Evolutionary conservation across 1,284 basidiomycete species (phyloP).

Genomic region (Austroboletus niveus): DNA sequence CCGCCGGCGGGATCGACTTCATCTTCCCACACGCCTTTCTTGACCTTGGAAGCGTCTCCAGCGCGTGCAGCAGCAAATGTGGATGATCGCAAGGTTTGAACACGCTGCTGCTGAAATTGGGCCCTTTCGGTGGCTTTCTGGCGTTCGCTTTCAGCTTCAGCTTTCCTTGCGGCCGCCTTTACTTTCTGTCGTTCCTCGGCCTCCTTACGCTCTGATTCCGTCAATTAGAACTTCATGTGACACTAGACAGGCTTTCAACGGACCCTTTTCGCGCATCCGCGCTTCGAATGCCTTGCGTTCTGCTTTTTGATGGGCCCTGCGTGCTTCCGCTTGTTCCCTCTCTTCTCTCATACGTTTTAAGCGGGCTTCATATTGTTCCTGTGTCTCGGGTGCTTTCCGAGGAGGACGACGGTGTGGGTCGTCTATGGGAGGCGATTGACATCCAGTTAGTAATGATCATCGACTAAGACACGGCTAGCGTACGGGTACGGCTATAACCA

Average conservation of each 20-base stretch:
- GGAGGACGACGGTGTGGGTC: slow-evolving; percentile 17
- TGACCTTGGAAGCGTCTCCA: slow-evolving; percentile 51
- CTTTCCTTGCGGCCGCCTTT: slow-evolving; percentile 55
- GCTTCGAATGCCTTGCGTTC: slow-evolving; percentile 49
- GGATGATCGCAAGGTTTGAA: slow-evolving; percentile 55
- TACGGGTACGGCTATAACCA: slow-evolving; percentile 24
- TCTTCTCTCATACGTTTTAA: slow-evolving; percentile 50
- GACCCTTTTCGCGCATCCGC: slow-evolving; percentile 32
- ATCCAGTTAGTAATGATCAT: slow-evolving; percentile 10
- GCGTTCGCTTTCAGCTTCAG: slow-evolving; percentile 47
- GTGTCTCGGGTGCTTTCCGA: slow-evolving; percentile 38
- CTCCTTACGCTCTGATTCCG: slow-evolving; percentile 40
- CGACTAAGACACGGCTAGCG: slow-evolving; percentile 10
- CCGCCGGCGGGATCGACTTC: slow-evolving; percentile 67
- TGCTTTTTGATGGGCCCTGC: slow-evolving; percentile 45
- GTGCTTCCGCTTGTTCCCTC: slow-evolving; percentile 49
- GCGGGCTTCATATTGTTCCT: slow-evolving; percentile 50
- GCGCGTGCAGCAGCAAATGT: slow-evolving; percentile 62
- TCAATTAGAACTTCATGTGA: slow-evolving; percentile 16
- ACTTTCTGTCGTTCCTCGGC: slow-evolving; percentile 57
- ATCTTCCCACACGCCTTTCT: slow-evolving; percentile 65
- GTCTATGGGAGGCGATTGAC: slow-evolving; percentile 13
- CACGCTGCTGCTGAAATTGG: slow-evolving; percentile 43
- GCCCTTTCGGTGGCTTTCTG: slow-evolving; percentile 51
- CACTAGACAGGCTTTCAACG: neutral